These are phyloP conservation scores for Rosa rugosa DNA, from an alignment of 306 rosid species.

Conservation along the genomic window DNA sequence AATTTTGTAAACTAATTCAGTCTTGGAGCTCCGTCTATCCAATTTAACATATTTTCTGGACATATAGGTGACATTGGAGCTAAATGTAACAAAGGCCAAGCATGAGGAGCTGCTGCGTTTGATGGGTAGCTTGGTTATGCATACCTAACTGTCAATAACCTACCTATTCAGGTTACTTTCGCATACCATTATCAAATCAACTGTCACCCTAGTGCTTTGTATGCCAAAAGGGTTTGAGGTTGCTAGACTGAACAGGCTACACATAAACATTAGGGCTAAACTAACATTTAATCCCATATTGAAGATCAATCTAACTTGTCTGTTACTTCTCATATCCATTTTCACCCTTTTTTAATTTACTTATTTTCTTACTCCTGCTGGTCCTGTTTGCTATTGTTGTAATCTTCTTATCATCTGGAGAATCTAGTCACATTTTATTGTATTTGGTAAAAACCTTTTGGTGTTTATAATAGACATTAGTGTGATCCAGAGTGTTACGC, in stretches of 20 bases:
- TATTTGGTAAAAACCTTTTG: background rate
- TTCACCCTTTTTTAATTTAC: background rate
- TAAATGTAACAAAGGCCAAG: slow-evolving; percentile 55
- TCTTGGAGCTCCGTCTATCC: slow-evolving; percentile 4
- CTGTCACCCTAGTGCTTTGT: background rate
- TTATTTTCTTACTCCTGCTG: background rate
- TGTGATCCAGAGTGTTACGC: background rate
- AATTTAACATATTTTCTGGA: slow-evolving; percentile 14
- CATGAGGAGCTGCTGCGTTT: slow-evolving; percentile 54
- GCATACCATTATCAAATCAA: background rate
- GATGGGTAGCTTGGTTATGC: slow-evolving; percentile 39
- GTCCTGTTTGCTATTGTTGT: background rate
- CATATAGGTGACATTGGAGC: slow-evolving; percentile 71
- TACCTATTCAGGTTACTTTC: background rate
- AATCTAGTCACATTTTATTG: background rate
- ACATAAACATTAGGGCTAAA: background rate
- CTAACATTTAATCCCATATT: background rate
- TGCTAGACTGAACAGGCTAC: background rate
- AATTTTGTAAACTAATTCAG: background rate
- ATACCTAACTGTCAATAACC: slow-evolving; percentile 29
- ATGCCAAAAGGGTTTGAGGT: slow-evolving; percentile 18
- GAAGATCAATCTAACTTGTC: background rate
- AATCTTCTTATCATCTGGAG: background rate
- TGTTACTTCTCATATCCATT: background rate
- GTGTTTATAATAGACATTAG: too few relatives aligned